Evolutionary conservation across 2,329 filamentous ascomycete species (phyloP).

Genomic region (Pseudogymnoascus sp.): DNA sequence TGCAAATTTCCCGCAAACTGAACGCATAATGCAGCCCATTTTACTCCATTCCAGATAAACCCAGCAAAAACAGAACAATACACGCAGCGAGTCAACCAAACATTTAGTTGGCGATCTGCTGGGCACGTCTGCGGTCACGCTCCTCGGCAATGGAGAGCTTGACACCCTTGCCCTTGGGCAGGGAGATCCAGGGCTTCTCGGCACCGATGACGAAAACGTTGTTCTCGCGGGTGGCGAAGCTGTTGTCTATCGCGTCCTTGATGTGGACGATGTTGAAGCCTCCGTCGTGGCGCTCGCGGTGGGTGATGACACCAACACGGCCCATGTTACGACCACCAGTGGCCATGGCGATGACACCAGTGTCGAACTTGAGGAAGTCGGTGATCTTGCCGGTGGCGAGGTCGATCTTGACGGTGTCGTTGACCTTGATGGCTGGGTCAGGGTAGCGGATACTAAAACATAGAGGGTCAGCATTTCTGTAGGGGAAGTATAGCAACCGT

Average conservation of each 20-base stretch:
- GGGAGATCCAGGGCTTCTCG: slow-evolving; percentile 98
- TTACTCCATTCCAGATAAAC: slow-evolving; percentile 26
- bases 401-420: slow-evolving; percentile 99
- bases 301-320: slow-evolving; percentile 99
- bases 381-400: slow-evolving; percentile 93
- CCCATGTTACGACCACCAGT: slow-evolving; percentile 99
- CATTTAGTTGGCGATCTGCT: slow-evolving; percentile 30
- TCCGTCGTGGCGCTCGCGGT: slow-evolving; percentile 99
- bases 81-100: slow-evolving; percentile 16
- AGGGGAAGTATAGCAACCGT: slow-evolving; percentile 27
- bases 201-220: slow-evolving; percentile 99
- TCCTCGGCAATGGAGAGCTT: slow-evolving; percentile 99
- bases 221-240: slow-evolving; percentile 96
- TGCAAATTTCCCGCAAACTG: slow-evolving; percentile 23
- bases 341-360: slow-evolving; percentile 94
- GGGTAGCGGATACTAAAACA: slow-evolving; percentile 89
- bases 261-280: slow-evolving; percentile 99
- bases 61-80: background rate
- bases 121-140: slow-evolving; percentile 90
- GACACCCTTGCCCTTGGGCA: slow-evolving; percentile 99
- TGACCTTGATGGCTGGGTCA: slow-evolving; percentile 97
- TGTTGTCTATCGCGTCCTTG: slow-evolving; percentile 99
- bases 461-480: slow-evolving; percentile 28
- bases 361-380: slow-evolving; percentile 98
- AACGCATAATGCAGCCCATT: slow-evolving; percentile 23